phyloP scores from a whole-genome alignment of 2,329 filamentous ascomycete species.

The Nemania serpens region DNA sequence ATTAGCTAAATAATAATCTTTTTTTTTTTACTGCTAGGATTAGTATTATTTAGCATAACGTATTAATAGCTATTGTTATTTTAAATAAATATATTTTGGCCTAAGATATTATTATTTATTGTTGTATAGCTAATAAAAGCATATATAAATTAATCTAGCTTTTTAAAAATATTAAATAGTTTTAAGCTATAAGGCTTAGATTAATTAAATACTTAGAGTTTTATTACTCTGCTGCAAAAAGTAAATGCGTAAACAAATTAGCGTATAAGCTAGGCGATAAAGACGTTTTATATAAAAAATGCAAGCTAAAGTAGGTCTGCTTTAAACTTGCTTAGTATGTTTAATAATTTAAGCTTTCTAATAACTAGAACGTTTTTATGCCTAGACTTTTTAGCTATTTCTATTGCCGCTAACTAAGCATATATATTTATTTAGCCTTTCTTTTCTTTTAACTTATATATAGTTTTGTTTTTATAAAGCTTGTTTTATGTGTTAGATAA shows the following conservation, averaged over 20 bases:
- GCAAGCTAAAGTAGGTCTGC: background rate
- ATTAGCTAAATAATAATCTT: background rate
- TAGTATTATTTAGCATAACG: background rate
- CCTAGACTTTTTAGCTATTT: too few species aligned
- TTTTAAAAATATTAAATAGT: background rate
- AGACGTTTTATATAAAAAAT: background rate
- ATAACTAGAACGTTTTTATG: too few species aligned
- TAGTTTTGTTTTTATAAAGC: too few species aligned
- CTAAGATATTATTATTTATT: conserved; percentile 1
- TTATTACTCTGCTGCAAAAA: conserved; percentile 1
- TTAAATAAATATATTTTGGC: background rate
- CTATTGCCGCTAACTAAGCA: too few species aligned
- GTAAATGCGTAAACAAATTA: conserved; percentile 13
- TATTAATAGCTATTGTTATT: background rate
- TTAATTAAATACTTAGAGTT: conserved; percentile 10
- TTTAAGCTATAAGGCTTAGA: background rate
- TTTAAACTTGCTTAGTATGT: background rate
- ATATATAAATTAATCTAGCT: background rate
- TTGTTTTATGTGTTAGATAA: too few species aligned
- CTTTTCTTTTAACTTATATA: too few species aligned
- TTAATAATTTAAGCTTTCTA: too few species aligned
- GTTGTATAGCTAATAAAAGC: background rate
- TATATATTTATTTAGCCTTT: too few species aligned
- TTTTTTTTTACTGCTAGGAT: background rate
- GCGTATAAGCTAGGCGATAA: conserved; percentile 6